Base-by-base conservation (phyloP, 768 basidiomycete genomes). In the Termitomyces sp. region DNA sequence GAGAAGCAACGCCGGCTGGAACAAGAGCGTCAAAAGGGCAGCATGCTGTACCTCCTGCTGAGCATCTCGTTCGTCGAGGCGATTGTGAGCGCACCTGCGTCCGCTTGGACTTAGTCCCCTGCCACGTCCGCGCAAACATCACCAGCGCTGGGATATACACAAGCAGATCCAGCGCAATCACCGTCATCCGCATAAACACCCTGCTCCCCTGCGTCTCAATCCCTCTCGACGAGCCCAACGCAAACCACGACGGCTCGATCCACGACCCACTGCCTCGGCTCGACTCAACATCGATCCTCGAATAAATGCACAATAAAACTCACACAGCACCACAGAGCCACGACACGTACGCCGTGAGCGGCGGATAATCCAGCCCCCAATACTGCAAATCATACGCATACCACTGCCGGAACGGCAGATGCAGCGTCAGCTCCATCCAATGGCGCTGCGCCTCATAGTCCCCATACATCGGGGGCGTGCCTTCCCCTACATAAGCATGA, bases 301-400 rank as follows among this genome's bases (percentile, higher is more conserved):
- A 48, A n/a, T 10, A 13, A 50, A 46, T 10, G n/a, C 12, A 42
- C 24, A 3, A 9, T 33, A 22, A 18, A 5, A 80, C 88, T 61
- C 62, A 92, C 92, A 91, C 69, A 48, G 80, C 69, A 7, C 92
- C 92, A 68, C 87, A 93, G 50, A 90, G 33, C 88, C 88, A 95
- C 16, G 91, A 93, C 31, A 86, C 77, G 66, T 95, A 96, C 3
- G 92, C 95, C 3, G 94, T 97, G 60, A 97, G 66, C 3, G 94
- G 94, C 4, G 94, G 94, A 73, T 98, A 98, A 71, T 98, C 95
- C 51, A 98, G 77, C 0, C 92, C 92, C 95, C 95, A 98, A 66
- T 96, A 96, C 36, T 83, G 82, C 31, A 91, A 77, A 66, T 96
- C 91, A 69, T 94, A 91, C 1, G 74, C 85, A 70, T 98, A 98